A percentile compares a stretch with the other conserved stretches of the same genome.
Evolutionary conservation across 2,329 filamentous ascomycete species (phyloP).

Genomic region (Calonectria fujianensis): DNA sequence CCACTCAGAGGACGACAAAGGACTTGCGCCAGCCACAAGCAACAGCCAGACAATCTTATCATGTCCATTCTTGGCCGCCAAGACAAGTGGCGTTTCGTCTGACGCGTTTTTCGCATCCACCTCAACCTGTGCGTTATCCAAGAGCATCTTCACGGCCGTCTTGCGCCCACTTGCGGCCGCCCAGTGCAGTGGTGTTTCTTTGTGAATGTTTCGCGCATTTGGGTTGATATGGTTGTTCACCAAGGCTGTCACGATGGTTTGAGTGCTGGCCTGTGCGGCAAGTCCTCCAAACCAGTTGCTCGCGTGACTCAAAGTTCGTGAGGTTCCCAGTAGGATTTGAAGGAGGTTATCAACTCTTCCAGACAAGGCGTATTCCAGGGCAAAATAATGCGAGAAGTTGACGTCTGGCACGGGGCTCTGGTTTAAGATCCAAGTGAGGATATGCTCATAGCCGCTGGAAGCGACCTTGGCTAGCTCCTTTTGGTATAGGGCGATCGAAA

Average conservation of each 20-base stretch:
- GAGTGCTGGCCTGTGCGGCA: background rate
- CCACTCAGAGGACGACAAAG: background rate
- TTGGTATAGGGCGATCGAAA: background rate
- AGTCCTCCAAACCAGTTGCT: conserved; percentile 12
- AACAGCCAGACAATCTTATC: conserved; percentile 18
- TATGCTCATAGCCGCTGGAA: conserved; percentile 6
- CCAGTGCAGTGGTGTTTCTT: conserved; percentile 4
- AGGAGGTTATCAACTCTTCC: conserved; percentile 3
- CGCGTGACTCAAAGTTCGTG: background rate
- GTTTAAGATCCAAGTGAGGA: conserved; percentile 4
- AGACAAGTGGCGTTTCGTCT: background rate
- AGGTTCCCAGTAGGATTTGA: background rate
- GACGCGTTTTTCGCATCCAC: background rate
- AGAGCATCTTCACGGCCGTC: background rate
- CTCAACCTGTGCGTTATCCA: background rate
- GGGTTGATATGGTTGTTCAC: background rate
- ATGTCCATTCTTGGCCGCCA: conserved; percentile 11
- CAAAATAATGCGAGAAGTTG: conserved; percentile 1
- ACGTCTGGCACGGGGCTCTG: background rate
- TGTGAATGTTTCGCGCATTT: background rate
- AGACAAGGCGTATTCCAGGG: conserved; percentile 4
- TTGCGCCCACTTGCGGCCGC: conserved; percentile 3
- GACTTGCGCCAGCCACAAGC: background rate
- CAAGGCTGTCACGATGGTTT: background rate
- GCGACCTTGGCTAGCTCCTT: conserved; percentile 2